Evolutionary conservation across 306 rosid genomes (phyloP), one percentile per base, ranked within the genome.

Genomic region (Sicyos edulis): DNA sequence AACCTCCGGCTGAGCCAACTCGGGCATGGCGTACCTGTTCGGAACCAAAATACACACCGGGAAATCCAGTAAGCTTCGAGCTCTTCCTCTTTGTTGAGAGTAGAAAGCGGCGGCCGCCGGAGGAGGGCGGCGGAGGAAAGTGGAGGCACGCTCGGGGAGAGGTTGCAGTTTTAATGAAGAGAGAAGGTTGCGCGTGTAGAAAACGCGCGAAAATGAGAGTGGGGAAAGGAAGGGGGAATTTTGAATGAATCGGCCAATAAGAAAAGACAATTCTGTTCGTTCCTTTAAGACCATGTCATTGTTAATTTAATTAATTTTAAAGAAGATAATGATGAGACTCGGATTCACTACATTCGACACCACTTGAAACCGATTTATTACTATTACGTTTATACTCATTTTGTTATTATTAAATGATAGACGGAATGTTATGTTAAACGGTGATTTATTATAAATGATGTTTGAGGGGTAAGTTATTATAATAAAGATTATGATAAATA

Each of bases 1-100:
- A 75, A 82, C 91, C 89, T 93, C 97, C 42, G 83, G 54, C 88
- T 84, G 96, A 85, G 89, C 83, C 95, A 93, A 91, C 96, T 93
- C 97, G 54, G 93, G 89, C 96, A 91, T 90, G 2, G 72, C 17
- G 0, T 0, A 62, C 50, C 24, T 3, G 69, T 16, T 29, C 14
- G 12, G 68, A 61, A 34, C 49, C 20, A 62, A 62, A 62, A 34
- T 26, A 26, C 29, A 42, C 10, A 60, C 20, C 6, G 37, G 44
- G 42, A 2, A 26, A 65, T 10, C 17, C 17, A 42, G 24, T 5
- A 10, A 53, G 54, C 24, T 40, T 44, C 16, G 2, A 8, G 21
- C 5, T 21, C 19, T 37, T 63, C 70, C 13, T 40, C 16, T 20
- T 17, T 17, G 29, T 64, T 2, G 3, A 4, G 10, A 6, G 10